phyloP scores from a whole-genome alignment of 2,329 filamentous ascomycete genomes.

The Alternaria viburni region DNA sequence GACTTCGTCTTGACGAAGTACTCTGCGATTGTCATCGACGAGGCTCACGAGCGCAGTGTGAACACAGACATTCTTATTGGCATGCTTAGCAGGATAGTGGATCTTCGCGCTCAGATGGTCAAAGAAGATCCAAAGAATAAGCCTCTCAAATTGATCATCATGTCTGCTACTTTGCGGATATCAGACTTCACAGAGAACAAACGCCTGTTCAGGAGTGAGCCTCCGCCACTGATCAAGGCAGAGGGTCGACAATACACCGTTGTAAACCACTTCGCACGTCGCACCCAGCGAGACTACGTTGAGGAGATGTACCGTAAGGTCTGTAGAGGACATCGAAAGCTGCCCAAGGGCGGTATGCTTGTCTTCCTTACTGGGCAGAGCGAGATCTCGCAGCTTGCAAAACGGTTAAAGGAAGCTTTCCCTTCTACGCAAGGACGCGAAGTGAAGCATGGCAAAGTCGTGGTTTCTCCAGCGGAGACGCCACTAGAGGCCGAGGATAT shows the following conservation, averaged over 20 bases:
- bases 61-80: constrained; percentile 99
- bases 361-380: constrained; percentile 94
- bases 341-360: constrained; percentile 88
- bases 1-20: constrained; percentile 90
- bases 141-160: constrained; percentile 92
- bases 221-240: constrained; percentile 84
- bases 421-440: constrained; percentile 55
- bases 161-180: constrained; percentile 94
- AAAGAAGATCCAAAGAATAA: constrained; percentile 71
- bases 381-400: constrained; percentile 85
- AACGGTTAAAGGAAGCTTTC: constrained; percentile 74
- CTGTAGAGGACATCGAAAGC: constrained; percentile 82
- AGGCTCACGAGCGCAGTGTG: constrained; percentile 95
- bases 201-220: constrained; percentile 72
- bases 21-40: constrained; percentile 92
- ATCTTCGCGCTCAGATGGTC: constrained; percentile 76
- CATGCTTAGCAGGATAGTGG: constrained; percentile 92
- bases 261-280: constrained; percentile 84
- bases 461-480: constrained; percentile 76
- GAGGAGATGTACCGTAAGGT: constrained; percentile 91
- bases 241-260: constrained; percentile 93
- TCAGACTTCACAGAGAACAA: constrained; percentile 88
- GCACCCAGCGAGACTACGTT: constrained; percentile 84
- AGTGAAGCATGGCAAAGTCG: constrained; percentile 69
- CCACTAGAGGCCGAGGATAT: constrained; percentile 86